A percentile compares a stretch with the other conserved stretches of the same genome.
phyloP scores from a whole-genome alignment of 805 yeast genomes.

The Cyberlindnera japonica region DNA sequence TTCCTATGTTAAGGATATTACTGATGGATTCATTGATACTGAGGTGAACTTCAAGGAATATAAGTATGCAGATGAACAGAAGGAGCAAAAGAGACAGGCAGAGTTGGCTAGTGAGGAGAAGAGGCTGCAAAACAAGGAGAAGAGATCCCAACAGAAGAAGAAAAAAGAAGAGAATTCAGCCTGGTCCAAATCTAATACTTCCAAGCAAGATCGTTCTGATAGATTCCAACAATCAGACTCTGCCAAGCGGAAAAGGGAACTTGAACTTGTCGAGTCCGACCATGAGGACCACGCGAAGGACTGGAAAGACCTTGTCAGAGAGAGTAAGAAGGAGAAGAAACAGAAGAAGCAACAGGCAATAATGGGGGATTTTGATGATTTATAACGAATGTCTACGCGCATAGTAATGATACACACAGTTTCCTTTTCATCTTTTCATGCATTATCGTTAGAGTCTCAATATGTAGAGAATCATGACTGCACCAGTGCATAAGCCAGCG shows the following conservation, averaged over 20 bases:
- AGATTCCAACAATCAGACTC: constrained; percentile 38
- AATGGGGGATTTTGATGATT: constrained; percentile 61
- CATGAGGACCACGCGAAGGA: constrained; percentile 53
- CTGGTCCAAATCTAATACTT: constrained; percentile 41
- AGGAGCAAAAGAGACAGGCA: constrained; percentile 59
- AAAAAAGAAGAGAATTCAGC: constrained; percentile 17
- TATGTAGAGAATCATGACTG: constrained; percentile 19
- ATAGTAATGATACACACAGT: neutral
- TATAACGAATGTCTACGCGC: constrained; percentile 28
- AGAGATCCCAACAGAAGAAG: constrained; percentile 30
- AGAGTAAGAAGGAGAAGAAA: constrained; percentile 57
- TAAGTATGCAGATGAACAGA: constrained; percentile 57
- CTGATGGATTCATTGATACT: constrained; percentile 69
- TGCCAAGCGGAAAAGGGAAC: constrained; percentile 40
- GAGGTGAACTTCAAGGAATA: constrained; percentile 41
- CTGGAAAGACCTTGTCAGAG: constrained; percentile 82
- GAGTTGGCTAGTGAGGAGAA: constrained; percentile 47
- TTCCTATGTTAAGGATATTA: constrained; percentile 50
- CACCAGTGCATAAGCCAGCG: constrained; percentile 26
- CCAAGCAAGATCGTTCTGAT: constrained; percentile 49
- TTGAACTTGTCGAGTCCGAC: constrained; percentile 52
- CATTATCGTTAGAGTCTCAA: too few species aligned
- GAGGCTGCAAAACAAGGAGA: constrained; percentile 23
- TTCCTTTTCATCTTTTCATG: too few species aligned
- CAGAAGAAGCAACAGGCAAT: constrained; percentile 31